These are phyloP conservation scores for Luffa acutangula DNA, from an alignment of 306 rosid genomes.

Conservation along the genomic window DNA sequence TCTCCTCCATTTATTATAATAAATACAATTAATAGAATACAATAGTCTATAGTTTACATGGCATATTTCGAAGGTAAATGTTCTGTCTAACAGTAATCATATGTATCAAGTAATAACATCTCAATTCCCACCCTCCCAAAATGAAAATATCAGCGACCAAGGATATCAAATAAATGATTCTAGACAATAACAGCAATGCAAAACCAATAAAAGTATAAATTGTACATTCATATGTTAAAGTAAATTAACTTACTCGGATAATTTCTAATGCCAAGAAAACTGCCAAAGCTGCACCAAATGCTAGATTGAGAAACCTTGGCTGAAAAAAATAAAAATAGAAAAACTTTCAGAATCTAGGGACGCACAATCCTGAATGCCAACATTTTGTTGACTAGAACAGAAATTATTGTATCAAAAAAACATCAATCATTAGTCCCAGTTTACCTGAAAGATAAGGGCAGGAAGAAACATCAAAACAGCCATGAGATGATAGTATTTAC, in stretches of 20 bases:
- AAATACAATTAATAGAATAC: neutral
- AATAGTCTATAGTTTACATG: neutral
- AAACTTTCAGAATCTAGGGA: neutral
- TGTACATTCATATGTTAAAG: neutral
- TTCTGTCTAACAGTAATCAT: neutral
- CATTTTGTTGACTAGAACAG: neutral
- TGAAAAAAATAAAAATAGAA: conserved; percentile 28
- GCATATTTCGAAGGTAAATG: neutral
- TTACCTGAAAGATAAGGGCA: conserved; percentile 94
- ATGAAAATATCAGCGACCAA: neutral
- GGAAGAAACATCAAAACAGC: conserved; percentile 93
- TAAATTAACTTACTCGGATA: conserved; percentile 61
- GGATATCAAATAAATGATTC: neutral
- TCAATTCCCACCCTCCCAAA: neutral
- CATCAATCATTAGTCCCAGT: conserved; percentile 14
- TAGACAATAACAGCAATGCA: neutral
- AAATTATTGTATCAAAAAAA: neutral
- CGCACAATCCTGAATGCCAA: neutral
- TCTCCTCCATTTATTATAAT: neutral
- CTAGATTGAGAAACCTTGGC: conserved; percentile 84
- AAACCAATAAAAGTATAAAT: neutral
- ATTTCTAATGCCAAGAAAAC: conserved; percentile 79
- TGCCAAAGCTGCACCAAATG: conserved; percentile 86
- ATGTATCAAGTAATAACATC: neutral
- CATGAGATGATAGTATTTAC: conserved; percentile 90